These are phyloP conservation scores for Fusarium devonianum DNA, from an alignment of 2,329 filamentous ascomycete species.

Conservation along the genomic window DNA sequence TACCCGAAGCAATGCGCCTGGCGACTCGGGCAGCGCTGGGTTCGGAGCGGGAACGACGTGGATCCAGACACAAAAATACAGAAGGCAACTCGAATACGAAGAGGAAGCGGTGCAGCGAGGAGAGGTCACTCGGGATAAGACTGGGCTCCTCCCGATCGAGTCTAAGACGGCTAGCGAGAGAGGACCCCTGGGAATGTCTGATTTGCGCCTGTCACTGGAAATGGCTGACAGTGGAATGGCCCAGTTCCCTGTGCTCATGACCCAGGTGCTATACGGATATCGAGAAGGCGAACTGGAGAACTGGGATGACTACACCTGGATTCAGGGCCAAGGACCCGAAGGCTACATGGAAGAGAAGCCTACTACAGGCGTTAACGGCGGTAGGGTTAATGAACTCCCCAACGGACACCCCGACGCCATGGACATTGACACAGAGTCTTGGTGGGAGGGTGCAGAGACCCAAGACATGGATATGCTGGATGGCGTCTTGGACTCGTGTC, in stretches of 20 bases:
- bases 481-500: slow-evolving; percentile 62
- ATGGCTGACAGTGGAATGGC: slow-evolving; percentile 79
- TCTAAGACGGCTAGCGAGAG: slow-evolving; percentile 77
- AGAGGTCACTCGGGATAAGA: slow-evolving; percentile 76
- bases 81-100: slow-evolving; percentile 75
- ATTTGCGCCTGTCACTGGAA: slow-evolving; percentile 77
- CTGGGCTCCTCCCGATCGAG: slow-evolving; percentile 81
- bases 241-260: slow-evolving; percentile 77
- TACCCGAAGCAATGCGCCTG: slow-evolving; percentile 70
- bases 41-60: slow-evolving; percentile 72
- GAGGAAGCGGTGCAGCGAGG: slow-evolving; percentile 77
- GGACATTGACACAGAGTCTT: slow-evolving; percentile 65
- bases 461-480: slow-evolving; percentile 62
- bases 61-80: slow-evolving; percentile 82
- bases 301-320: slow-evolving; percentile 66
- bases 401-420: slow-evolving; percentile 64
- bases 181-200: slow-evolving; percentile 76
- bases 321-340: slow-evolving; percentile 49
- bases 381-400: slow-evolving; percentile 48
- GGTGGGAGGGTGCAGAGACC: slow-evolving; percentile 67
- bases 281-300: slow-evolving; percentile 78
- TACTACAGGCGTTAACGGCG: slow-evolving; percentile 46
- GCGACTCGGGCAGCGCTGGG: slow-evolving; percentile 66
- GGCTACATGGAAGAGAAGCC: slow-evolving; percentile 40
- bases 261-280: slow-evolving; percentile 73